Percentiles rank a stretch among this genome's conserved stretches.
phyloP scores from a whole-genome alignment of 495 filamentous ascomycete genomes.

The Lasiosphaeria hispida region DNA sequence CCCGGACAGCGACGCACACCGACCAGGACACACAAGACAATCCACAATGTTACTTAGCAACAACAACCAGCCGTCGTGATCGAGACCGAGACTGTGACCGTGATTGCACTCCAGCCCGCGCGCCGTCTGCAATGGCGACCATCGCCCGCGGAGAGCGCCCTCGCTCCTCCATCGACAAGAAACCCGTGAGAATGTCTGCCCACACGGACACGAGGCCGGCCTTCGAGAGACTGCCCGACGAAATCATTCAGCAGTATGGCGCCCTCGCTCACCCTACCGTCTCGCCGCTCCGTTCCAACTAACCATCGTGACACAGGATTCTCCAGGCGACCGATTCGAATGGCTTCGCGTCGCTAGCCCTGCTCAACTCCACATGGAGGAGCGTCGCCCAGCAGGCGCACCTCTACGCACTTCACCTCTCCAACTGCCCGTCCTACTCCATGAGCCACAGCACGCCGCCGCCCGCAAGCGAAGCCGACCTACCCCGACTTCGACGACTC shows the following conservation, averaged over 20 bases:
- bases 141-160: slow-evolving; percentile 20
- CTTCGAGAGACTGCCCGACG: slow-evolving; percentile 48
- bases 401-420: slow-evolving; percentile 75
- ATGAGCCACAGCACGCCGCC: slow-evolving; percentile 49
- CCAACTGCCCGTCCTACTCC: slow-evolving; percentile 65
- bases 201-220: slow-evolving; percentile 25
- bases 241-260: slow-evolving; percentile 51
- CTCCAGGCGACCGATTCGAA: slow-evolving; percentile 71
- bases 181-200: slow-evolving; percentile 25
- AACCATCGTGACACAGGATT: slow-evolving; percentile 54
- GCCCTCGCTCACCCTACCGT: neutral
- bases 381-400: slow-evolving; percentile 65
- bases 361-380: slow-evolving; percentile 79
- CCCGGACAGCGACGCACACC: neutral
- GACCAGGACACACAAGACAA: neutral
- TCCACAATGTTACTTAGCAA: slow-evolving; percentile 3
- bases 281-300: neutral
- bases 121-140: slow-evolving; percentile 23
- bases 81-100: too few species aligned
- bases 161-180: slow-evolving; percentile 36
- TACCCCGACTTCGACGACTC: slow-evolving; percentile 60
- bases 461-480: slow-evolving; percentile 47
- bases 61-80: slow-evolving; percentile 14
- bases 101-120: slow-evolving; percentile 7
- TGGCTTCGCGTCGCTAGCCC: slow-evolving; percentile 76